Evolutionary conservation across 495 filamentous ascomycete species (phyloP).

Genomic region (Tricharina praecox): DNA sequence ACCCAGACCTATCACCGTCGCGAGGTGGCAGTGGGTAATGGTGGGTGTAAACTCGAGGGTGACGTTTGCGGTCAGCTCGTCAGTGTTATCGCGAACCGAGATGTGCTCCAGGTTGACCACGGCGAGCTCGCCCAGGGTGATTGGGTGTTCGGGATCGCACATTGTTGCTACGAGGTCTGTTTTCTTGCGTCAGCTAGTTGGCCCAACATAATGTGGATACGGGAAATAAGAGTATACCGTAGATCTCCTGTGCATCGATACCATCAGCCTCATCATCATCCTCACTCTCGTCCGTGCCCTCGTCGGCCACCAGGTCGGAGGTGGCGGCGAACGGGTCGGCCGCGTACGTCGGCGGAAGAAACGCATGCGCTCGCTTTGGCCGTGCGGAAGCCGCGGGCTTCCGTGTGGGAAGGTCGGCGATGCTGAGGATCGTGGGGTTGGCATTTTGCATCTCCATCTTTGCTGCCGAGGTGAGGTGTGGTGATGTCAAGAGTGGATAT

Average conservation of each 20-base stretch:
- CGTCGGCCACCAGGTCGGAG: slow-evolving; percentile 22
- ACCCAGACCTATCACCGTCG: slow-evolving; percentile 89
- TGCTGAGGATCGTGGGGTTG: slow-evolving; percentile 84
- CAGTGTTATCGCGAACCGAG: slow-evolving; percentile 43
- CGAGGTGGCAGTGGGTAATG: slow-evolving; percentile 88
- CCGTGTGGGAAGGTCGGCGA: slow-evolving; percentile 77
- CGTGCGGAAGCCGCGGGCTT: slow-evolving; percentile 33
- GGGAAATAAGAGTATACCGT: slow-evolving; percentile 40
- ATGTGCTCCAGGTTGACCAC: slow-evolving; percentile 93
- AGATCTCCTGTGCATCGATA: slow-evolving; percentile 94
- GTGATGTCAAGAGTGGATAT: no score
- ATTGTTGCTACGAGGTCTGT: slow-evolving; percentile 84
- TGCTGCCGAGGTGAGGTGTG: background rate
- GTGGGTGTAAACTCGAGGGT: slow-evolving; percentile 80
- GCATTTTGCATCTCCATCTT: slow-evolving; percentile 45
- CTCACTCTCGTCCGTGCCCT: slow-evolving; percentile 31
- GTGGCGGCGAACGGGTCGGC: slow-evolving; percentile 36
- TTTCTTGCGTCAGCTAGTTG: background rate
- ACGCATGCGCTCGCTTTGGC: slow-evolving; percentile 22
- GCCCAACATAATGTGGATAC: background rate
- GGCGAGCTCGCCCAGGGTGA: slow-evolving; percentile 77
- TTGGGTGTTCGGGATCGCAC: slow-evolving; percentile 87
- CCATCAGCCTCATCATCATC: slow-evolving; percentile 57
- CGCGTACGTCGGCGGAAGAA: slow-evolving; percentile 33
- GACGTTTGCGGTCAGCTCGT: slow-evolving; percentile 36